Conservation (phyloP, 2,329 filamentous ascomycete species). For the Aspergillus sergii region DNA sequence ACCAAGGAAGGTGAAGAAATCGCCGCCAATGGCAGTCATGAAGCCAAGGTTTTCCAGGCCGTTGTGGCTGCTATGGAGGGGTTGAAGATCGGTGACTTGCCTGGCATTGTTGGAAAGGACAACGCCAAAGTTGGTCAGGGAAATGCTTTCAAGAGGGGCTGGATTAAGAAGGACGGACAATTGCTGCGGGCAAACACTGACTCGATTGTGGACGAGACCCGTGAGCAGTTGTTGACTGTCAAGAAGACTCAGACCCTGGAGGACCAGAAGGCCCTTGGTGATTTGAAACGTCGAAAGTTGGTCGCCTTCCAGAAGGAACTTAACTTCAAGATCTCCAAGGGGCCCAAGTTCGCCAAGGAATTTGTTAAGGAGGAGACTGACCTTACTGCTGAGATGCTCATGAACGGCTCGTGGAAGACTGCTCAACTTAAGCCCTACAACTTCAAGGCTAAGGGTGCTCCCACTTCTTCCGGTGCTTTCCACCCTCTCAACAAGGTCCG, state of each 20-base stretch:
- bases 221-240: conserved; percentile 73
- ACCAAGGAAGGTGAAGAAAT: conserved; percentile 76
- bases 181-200: conserved; percentile 61
- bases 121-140: conserved; percentile 75
- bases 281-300: conserved; percentile 91
- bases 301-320: conserved; percentile 82
- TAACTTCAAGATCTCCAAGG: conserved; percentile 81
- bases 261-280: conserved; percentile 75
- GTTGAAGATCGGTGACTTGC: conserved; percentile 74
- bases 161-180: conserved; percentile 67
- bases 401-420: conserved; percentile 85
- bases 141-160: conserved; percentile 81
- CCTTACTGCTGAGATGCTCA: conserved; percentile 89
- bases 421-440: conserved; percentile 85
- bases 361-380: conserved; percentile 94
- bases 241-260: conserved; percentile 68
- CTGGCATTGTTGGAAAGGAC: conserved; percentile 50
- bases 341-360: conserved; percentile 82
- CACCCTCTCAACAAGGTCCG: conserved; percentile 85
- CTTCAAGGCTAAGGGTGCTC: conserved; percentile 68
- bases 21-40: conserved; percentile 74
- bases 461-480: conserved; percentile 51
- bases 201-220: conserved; percentile 77
- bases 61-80: conserved; percentile 74
- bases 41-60: conserved; percentile 79